phyloP scores from a whole-genome alignment of 2,329 filamentous ascomycete genomes.

The Neopestalotiopsis sp. region DNA sequence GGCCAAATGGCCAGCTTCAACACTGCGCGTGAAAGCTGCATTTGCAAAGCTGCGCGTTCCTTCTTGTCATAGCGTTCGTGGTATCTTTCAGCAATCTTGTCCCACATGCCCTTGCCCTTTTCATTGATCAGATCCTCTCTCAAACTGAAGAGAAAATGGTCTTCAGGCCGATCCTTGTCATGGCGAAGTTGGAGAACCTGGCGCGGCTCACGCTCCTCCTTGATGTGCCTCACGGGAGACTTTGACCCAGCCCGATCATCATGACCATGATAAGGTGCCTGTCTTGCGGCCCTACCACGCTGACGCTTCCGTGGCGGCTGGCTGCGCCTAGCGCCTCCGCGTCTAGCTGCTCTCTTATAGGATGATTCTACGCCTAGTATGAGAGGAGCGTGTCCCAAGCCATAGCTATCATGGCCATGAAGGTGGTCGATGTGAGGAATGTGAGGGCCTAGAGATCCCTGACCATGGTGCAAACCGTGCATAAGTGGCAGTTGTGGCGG shows the following conservation, averaged over 20 bases:
- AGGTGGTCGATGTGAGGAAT: conserved; percentile 25
- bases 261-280: conserved; percentile 18
- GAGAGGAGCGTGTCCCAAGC: conserved; percentile 16
- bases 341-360: neutral
- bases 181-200: conserved; percentile 1
- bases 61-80: conserved; percentile 37
- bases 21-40: conserved; percentile 59
- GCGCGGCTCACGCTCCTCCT: neutral
- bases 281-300: neutral
- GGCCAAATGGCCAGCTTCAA: conserved; percentile 56
- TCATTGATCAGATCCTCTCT: conserved; percentile 49
- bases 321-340: neutral
- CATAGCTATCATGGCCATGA: conserved; percentile 20
- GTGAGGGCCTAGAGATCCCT: conserved; percentile 25
- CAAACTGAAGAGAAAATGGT: conserved; percentile 51
- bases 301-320: neutral
- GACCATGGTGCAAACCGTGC: conserved; percentile 24
- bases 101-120: conserved; percentile 65
- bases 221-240: neutral
- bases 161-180: neutral
- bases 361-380: conserved; percentile 6
- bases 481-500: conserved; percentile 29
- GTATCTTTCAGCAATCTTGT: conserved; percentile 53
- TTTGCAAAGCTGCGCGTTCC: conserved; percentile 58
- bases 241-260: neutral